Evolutionary conservation across 805 yeast species (phyloP), one percentile per base, ranked within the genome.

Genomic region (Blastobotrys mokoenaii): DNA sequence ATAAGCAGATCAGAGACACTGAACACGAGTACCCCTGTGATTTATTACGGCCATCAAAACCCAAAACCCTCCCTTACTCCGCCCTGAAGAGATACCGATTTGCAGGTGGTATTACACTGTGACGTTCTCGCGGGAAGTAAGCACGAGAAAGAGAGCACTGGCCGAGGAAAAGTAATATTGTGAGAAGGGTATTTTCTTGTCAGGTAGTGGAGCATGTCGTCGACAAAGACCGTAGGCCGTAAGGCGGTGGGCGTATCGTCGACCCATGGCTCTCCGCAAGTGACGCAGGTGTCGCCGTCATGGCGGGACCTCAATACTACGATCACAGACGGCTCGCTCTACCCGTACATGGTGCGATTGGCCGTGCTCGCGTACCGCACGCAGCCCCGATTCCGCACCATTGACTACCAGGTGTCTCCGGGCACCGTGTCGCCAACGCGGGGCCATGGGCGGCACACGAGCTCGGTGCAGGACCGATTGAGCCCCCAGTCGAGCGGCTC

Each of bases 301-400:
- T 50, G 55, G 55, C 36, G 50, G 25, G 38, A 39, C 15, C 40
- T 50, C 15, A 46, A 42, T 40, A 22, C 35, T 10, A 40, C 36
- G 15, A 44, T 52, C 30, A 46, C 54, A 35, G 58, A 59, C 36
- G 34, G 47, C 20, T 33, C 46, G 38, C 49, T 78, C 2, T 81
- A 82, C 52, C 70, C 70, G 40, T 68, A 73, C 27, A 69, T 80
- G 1, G 56, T 82, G 39, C 77, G 79, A 53, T 61, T 79, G 5
- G 58, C 81, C 2, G 60, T 83, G 10, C 58, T 83, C 15, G 82
- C 78, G 40, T 80, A 82, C 54, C 64, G 74, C 44, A 76, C 72
- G 47, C 86, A 80, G 59, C 84, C 84, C 1, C 62, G 86, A 32
- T 82, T 80, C 63, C 62, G 71, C 43, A 16, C 47, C 11, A 8